Conservation (phyloP, 768 basidiomycete genomes). For the Suillus cothurnatus region DNA sequence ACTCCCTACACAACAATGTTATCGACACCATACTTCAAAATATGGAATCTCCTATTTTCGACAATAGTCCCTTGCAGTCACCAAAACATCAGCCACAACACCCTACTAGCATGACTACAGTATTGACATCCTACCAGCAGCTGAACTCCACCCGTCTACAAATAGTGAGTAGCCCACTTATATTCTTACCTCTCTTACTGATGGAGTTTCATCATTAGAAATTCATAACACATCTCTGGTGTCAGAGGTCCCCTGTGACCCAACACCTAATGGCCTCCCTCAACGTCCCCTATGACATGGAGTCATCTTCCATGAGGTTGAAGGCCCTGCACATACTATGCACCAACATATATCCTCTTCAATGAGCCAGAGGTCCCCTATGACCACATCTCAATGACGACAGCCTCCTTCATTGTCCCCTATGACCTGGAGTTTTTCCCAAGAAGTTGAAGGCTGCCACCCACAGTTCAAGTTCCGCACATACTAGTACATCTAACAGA, state of each 20-base stretch:
- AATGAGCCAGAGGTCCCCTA: conserved; percentile 1
- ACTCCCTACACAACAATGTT: background rate
- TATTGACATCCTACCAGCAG: background rate
- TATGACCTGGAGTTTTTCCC: background rate
- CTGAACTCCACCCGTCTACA: background rate
- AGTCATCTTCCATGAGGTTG: background rate
- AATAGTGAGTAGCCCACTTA: background rate
- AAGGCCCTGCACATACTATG: background rate
- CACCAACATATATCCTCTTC: background rate
- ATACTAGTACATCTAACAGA: background rate
- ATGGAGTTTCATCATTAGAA: background rate
- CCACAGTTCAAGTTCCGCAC: background rate
- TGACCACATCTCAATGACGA: background rate
- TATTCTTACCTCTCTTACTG: background rate
- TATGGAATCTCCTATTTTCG: background rate
- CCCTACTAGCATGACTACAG: background rate
- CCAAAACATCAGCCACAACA: background rate
- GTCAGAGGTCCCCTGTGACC: background rate
- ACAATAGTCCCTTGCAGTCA: background rate
- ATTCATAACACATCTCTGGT: background rate
- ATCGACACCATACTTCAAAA: background rate
- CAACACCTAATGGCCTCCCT: background rate
- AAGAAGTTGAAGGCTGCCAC: background rate
- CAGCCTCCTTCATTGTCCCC: background rate
- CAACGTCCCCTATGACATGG: background rate